These are phyloP conservation scores for Trametes hirsuta DNA, from an alignment of 1,284 basidiomycete genomes.

Conservation along the genomic window DNA sequence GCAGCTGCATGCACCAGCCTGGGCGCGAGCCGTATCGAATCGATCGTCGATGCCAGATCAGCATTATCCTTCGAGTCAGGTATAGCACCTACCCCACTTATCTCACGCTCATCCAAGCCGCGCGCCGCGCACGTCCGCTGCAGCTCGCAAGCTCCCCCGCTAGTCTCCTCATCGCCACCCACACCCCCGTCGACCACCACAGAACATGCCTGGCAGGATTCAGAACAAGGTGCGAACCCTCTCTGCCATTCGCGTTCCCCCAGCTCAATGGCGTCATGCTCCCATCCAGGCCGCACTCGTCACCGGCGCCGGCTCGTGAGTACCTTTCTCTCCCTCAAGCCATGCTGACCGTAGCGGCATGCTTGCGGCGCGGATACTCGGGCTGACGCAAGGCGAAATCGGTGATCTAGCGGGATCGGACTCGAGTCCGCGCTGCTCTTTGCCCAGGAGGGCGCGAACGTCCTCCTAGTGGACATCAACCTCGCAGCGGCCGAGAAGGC, in stretches of 20 bases:
- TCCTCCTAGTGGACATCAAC: constrained; percentile 90
- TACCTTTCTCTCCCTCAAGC: constrained; percentile 15
- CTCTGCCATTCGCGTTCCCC: background rate
- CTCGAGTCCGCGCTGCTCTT: constrained; percentile 93
- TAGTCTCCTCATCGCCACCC: background rate
- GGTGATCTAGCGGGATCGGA: constrained; percentile 82
- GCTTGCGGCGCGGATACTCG: background rate
- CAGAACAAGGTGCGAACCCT: constrained; percentile 60
- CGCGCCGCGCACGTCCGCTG: too few species aligned
- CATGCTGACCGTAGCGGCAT: background rate
- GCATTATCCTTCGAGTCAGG: background rate
- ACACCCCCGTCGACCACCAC: background rate
- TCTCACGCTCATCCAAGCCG: background rate
- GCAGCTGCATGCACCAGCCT: too few species aligned
- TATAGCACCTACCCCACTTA: background rate
- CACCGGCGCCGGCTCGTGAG: constrained; percentile 86
- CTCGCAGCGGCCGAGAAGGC: constrained; percentile 73
- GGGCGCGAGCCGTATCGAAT: background rate
- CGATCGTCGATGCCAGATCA: background rate
- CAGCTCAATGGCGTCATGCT: constrained; percentile 17
- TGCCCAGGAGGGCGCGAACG: constrained; percentile 88
- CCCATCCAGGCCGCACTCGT: constrained; percentile 68
- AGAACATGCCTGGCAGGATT: constrained; percentile 67
- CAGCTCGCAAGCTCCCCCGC: background rate
- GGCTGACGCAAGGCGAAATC: background rate